These are phyloP conservation scores for Monilinia polystroma DNA, from an alignment of 2,329 filamentous ascomycete genomes.

Conservation along the genomic window DNA sequence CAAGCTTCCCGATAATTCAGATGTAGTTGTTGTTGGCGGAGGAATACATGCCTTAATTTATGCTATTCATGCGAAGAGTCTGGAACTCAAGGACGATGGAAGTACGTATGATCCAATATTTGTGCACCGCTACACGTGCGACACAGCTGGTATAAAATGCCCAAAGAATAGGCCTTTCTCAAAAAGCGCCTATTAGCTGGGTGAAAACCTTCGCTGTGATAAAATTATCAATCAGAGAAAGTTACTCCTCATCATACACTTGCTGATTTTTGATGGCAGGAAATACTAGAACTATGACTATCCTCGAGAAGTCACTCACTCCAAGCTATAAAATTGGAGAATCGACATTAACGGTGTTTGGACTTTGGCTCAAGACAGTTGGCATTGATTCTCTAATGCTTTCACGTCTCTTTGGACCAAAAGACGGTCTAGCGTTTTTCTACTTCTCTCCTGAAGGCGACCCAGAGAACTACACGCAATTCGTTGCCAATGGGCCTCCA, in stretches of 20 bases:
- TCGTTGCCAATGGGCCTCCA: slow-evolving; percentile 30
- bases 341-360: slow-evolving; percentile 33
- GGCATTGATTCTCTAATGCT: slow-evolving; percentile 29
- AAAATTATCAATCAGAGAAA: background rate
- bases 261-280: background rate
- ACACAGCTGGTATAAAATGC: background rate
- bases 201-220: too few species aligned
- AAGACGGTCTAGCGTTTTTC: slow-evolving; percentile 37
- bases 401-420: slow-evolving; percentile 34
- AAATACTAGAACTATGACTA: slow-evolving; percentile 23
- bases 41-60: slow-evolving; percentile 36
- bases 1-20: slow-evolving; percentile 26
- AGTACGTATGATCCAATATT: slow-evolving; percentile 7
- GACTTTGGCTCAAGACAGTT: slow-evolving; percentile 30
- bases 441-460: slow-evolving; percentile 29
- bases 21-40: slow-evolving; percentile 34
- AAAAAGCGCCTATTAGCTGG: background rate
- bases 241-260: background rate
- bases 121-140: background rate
- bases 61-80: slow-evolving; percentile 30
- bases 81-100: slow-evolving; percentile 24
- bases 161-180: background rate
- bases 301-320: slow-evolving; percentile 31
- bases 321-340: slow-evolving; percentile 38
- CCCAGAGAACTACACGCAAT: slow-evolving; percentile 27